Evolutionary conservation across 176 grass and related monocot genomes (phyloP), one percentile per base, ranked within the genome.

Genomic region (Oropetium thomaeum): DNA sequence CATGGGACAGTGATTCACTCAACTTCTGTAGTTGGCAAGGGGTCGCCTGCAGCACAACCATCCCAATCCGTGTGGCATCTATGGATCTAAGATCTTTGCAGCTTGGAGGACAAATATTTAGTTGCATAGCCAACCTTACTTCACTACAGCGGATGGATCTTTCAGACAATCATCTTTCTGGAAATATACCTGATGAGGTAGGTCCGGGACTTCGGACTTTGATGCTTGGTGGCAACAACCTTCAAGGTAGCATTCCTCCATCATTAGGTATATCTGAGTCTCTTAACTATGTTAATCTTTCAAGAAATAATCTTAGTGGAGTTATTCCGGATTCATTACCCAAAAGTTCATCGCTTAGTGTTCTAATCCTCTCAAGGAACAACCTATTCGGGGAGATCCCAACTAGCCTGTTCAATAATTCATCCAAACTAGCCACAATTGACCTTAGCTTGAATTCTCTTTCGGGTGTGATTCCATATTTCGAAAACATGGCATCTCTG

Each of bases 1-100:
- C 84, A 25, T 91, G 89, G 84, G 8, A 34, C 22, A 44, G 57
- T 3, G 32, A 3, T 0, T 78, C 81, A 0, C 30, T 87, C 22
- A 29, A 69, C 40, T 85, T 78, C 73, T 87, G 85, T 62, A 23
- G 9, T 7, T 91, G 89, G 89, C 37, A 26, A 1, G 89, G 89
- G 20, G 77, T 91, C 22, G 42, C 4, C 10, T 91, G 89, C 57
- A 19, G 73, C 62, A 69, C 1, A 1, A n/a, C 45, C 15, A 39
- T 47, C 2, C 76, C 58, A 10, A 27, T 4, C 42, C 82, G 76
- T 2, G 89, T 76, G 3, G 55, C 62, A 1, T 71, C 85, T 51
- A 7, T 92, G 14, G 47, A 85, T 17, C 17, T 92, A 16, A 74
- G 38, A 2, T 85, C 68, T 23, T 5, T 2, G 1, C 0, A 7